Evolutionary conservation across 2,329 filamentous ascomycete species (phyloP).

Genomic region (Chaetoscypha palmicola): DNA sequence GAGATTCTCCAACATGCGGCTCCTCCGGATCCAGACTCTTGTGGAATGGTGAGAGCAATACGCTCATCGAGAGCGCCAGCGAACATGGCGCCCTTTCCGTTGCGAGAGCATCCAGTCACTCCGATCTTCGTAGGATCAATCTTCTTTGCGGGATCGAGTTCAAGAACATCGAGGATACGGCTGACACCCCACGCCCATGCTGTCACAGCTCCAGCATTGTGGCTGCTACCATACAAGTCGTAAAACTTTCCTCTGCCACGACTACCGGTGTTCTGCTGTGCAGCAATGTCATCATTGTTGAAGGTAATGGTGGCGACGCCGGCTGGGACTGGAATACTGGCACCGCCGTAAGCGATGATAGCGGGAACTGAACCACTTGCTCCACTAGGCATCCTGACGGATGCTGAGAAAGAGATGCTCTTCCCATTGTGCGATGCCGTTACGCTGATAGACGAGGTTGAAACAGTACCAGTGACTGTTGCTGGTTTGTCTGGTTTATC

Average conservation of each 20-base stretch:
- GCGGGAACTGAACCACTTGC: slow-evolving; percentile 46
- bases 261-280: slow-evolving; percentile 39
- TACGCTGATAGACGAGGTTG: slow-evolving; percentile 38
- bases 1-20: slow-evolving; percentile 55
- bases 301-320: slow-evolving; percentile 52
- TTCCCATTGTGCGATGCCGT: slow-evolving; percentile 39
- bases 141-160: slow-evolving; percentile 36
- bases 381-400: slow-evolving; percentile 35
- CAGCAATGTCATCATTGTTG: slow-evolving; percentile 50
- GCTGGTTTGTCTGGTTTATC: slow-evolving; percentile 40
- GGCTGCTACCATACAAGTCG: slow-evolving; percentile 47
- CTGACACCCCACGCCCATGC: slow-evolving; percentile 59
- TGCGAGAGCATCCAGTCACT: slow-evolving; percentile 57
- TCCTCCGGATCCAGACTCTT: slow-evolving; percentile 56
- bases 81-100: slow-evolving; percentile 58
- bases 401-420: slow-evolving; percentile 39
- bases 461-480: slow-evolving; percentile 39
- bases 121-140: slow-evolving; percentile 46
- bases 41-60: slow-evolving; percentile 53
- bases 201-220: slow-evolving; percentile 50
- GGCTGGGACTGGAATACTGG: slow-evolving; percentile 47
- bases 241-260: slow-evolving; percentile 54
- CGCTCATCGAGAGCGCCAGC: slow-evolving; percentile 51
- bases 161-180: slow-evolving; percentile 53
- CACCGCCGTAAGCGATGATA: slow-evolving; percentile 49